These are phyloP conservation scores for Myxozyma neotropica DNA, from an alignment of 805 yeast genomes.

Conservation along the genomic window DNA sequence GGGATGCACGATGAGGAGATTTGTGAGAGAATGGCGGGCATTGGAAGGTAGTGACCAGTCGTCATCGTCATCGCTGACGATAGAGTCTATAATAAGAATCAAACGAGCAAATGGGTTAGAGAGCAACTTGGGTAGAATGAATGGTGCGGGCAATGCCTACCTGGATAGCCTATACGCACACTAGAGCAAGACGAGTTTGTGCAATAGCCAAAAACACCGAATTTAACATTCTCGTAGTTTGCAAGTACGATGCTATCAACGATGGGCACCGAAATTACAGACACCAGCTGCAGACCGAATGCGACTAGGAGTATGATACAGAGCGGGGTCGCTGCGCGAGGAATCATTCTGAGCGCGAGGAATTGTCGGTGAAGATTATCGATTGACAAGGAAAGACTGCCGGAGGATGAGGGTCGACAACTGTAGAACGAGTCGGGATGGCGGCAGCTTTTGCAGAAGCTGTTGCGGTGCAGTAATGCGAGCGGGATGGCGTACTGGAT, in stretches of 20 bases:
- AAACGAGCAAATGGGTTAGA: neutral
- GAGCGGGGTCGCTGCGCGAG: constrained; percentile 37
- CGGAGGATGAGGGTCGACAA: too few relatives aligned
- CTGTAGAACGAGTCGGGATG: too few relatives aligned
- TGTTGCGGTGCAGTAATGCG: too few relatives aligned
- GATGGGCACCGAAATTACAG: constrained; percentile 65
- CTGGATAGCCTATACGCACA: constrained; percentile 50
- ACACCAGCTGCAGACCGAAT: constrained; percentile 58
- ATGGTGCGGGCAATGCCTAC: constrained; percentile 14
- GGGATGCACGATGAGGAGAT: constrained; percentile 66
- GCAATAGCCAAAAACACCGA: constrained; percentile 77
- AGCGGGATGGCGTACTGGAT: too few relatives aligned
- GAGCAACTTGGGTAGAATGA: neutral
- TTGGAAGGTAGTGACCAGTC: constrained; percentile 59
- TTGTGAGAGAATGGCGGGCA: constrained; percentile 61
- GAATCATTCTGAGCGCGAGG: constrained; percentile 9
- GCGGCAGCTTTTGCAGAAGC: too few relatives aligned
- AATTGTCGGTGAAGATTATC: neutral
- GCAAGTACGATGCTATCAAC: constrained; percentile 54
- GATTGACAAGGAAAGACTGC: neutral
- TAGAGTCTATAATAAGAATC: constrained; percentile 13
- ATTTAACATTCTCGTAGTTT: constrained; percentile 52
- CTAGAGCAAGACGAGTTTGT: constrained; percentile 45
- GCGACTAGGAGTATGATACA: constrained; percentile 50
- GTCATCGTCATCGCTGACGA: constrained; percentile 41